These are phyloP conservation scores for Barnettozyma vustinii DNA, from an alignment of 805 yeast genomes.

Conservation along the genomic window DNA sequence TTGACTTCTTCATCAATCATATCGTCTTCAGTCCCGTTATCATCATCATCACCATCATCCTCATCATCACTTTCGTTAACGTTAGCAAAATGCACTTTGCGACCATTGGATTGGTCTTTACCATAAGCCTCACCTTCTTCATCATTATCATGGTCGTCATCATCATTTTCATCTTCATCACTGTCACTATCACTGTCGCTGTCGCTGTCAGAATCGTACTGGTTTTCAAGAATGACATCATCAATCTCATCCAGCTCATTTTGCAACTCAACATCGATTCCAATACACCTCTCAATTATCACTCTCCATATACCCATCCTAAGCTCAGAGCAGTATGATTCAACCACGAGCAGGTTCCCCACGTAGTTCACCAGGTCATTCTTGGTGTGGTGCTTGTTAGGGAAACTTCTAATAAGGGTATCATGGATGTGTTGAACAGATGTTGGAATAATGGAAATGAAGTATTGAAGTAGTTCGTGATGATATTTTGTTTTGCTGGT, in stretches of 20 bases:
- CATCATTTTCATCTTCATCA: constrained; percentile 22
- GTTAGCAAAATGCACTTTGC: constrained; percentile 17
- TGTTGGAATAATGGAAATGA: constrained; percentile 76
- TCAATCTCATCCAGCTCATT: constrained; percentile 82
- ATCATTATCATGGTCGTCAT: constrained; percentile 28
- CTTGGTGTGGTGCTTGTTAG: constrained; percentile 68
- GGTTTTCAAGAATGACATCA: constrained; percentile 21
- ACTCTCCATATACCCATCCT: constrained; percentile 74
- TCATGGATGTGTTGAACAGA: constrained; percentile 60
- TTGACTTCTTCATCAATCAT: constrained; percentile 41
- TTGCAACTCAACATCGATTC: constrained; percentile 87
- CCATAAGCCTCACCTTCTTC: constrained; percentile 14
- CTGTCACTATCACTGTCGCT: constrained; percentile 28
- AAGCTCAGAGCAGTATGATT: constrained; percentile 71
- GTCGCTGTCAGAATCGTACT: constrained; percentile 19
- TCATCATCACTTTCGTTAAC: constrained; percentile 24
- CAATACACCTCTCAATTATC: constrained; percentile 72
- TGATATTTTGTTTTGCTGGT: constrained; percentile 36
- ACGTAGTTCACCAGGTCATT: constrained; percentile 56
- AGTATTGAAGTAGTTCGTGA: constrained; percentile 60
- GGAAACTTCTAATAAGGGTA: constrained; percentile 57
- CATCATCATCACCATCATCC: constrained; percentile 20
- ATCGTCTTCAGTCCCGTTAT: constrained; percentile 15
- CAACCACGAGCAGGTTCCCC: constrained; percentile 51
- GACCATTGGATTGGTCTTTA: constrained; percentile 13